A percentile compares a stretch with the other conserved stretches of the same genome.
Conservation (phyloP, 2,329 filamentous ascomycete genomes). For the Botrytis squamosa region DNA sequence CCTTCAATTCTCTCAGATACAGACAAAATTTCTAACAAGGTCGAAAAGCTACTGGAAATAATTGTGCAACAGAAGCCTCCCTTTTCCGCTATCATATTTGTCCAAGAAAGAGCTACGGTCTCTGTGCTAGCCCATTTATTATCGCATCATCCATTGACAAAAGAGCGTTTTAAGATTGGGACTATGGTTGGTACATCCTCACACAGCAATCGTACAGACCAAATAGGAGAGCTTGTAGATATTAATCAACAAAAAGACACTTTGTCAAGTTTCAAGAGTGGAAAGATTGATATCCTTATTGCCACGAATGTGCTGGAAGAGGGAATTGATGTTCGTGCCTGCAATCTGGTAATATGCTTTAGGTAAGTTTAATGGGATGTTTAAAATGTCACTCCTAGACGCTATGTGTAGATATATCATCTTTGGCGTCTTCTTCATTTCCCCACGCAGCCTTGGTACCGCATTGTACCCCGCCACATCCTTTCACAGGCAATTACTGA, state of each 20-base stretch:
- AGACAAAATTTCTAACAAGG: constrained; percentile 59
- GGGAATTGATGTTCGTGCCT: constrained; percentile 64
- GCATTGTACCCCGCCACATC: not conserved
- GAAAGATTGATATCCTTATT: constrained; percentile 55
- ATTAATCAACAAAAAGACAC: constrained; percentile 40
- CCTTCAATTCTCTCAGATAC: constrained; percentile 53
- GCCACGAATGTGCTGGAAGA: constrained; percentile 62
- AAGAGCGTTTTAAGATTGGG: constrained; percentile 50
- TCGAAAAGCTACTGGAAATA: constrained; percentile 54
- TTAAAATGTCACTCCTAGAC: not conserved
- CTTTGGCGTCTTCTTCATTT: not conserved
- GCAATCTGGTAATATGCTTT: constrained; percentile 64
- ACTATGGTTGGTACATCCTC: constrained; percentile 56
- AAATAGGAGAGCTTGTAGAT: constrained; percentile 44
- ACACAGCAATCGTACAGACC: constrained; percentile 40
- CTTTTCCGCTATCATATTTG: constrained; percentile 63
- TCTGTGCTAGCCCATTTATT: constrained; percentile 53
- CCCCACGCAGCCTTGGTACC: not conserved
- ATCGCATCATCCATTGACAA: constrained; percentile 50
- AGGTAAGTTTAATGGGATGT: constrained; percentile 28
- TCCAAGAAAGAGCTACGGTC: constrained; percentile 60
- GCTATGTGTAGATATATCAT: not conserved
- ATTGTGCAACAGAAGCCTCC: constrained; percentile 45
- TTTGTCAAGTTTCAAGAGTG: constrained; percentile 52
- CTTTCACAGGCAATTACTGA: not conserved